Base-by-base conservation (phyloP, 768 basidiomycete genomes). In the Podaxis pistillaris region DNA sequence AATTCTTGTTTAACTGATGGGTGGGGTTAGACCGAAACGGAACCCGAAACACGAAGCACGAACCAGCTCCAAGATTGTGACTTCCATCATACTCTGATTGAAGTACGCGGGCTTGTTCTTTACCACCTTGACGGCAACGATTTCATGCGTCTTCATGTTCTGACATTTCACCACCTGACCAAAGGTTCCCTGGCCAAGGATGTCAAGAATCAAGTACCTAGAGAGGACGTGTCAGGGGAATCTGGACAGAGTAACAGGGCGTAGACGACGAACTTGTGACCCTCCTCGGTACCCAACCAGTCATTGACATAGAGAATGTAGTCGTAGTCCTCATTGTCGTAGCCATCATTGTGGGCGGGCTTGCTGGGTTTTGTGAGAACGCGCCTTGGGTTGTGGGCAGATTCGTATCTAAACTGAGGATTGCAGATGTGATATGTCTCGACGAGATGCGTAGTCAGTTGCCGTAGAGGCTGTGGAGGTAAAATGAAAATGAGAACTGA, bases 81-180 rank as follows among this genome's bases (percentile, higher is more conserved):
- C 96, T 76, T 99, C 97, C 97, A 99, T 99, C 92, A 97, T 98
- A 75, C 91, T 94, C 77, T 99, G 97, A 72, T 98, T 98, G 76
- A 97, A 95, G 79, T 99, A 99, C 0, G 97, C 97, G 4, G 96
- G 97, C 76, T 98, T 99, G 76, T 99, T 99, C 81, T 99, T 99
- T 67, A 99, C 94, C 7, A 99, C 97, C 76, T 98, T 99, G 64
- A 99, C 97, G 24, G 97, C 97, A 49, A 97, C 94, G 59, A 98
- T 93, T 73, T 98, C 96, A 75, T 98, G 95, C 33, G 94, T 97
- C 79, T 96, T 94, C 90, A 98, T 96, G 73, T 99, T 98, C 75
- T 98, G 97, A 72, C 97, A 99, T 74, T 99, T 99, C 69, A 98
- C 97, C 36, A 99, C 97, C 74, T 99, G 97, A 8, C 97, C 97